Evolutionary conservation across 192 early-diverging fungal species (phyloP), one percentile per base, ranked within the genome.

Genomic region (Mortierella claussenii): DNA sequence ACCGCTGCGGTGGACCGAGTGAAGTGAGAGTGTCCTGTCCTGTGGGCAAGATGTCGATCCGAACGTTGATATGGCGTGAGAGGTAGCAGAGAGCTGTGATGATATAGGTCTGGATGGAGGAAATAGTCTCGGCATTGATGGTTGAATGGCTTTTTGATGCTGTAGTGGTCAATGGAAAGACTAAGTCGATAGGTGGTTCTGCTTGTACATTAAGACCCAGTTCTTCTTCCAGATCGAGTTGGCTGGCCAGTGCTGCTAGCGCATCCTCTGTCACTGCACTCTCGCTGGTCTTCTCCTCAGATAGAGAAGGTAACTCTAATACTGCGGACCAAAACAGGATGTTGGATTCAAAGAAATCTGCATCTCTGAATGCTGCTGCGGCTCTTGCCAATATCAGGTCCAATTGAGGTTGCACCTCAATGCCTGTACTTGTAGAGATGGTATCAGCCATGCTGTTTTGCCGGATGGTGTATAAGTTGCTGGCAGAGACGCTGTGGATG

Each of bases 341-440:
- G 20, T 45, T 33, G 18, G 73, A 55, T 23, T 76, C 73, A 30
- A 76, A 76, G 54, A 76, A 76, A 56, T 76, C 73, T 1, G 73
- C 73, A 40, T 76, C 73, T 50, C 46, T 67, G 59, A 76, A 76
- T 28, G 73, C 63, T 49, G 73, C 73, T 62, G 73, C 64, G 58
- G 64, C 73, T 26, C 65, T 60, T 23, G 63, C 58, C 5, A 76
- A 46, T 0, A 34, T 76, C 51, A 76, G 30, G 40, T 75, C 70
- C 49, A 75, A 7, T 12, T n/a, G n/a, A n/a, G n/a, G n/a, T n/a
- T n/a, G n/a, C n/a, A n/a, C n/a, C n/a, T n/a, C n/a, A n/a, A n/a
- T n/a, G n/a, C n/a, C n/a, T n/a, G n/a, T n/a, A n/a, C n/a, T n/a
- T 8, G 40, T 15, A 49, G 3, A 20, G 8, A 30, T 20, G 31